A percentile compares a stretch with the other conserved stretches of the same genome.
These are phyloP conservation scores for Pseudogymnoascus sp. DNA, from an alignment of 2,329 filamentous ascomycete genomes.

Conservation along the genomic window DNA sequence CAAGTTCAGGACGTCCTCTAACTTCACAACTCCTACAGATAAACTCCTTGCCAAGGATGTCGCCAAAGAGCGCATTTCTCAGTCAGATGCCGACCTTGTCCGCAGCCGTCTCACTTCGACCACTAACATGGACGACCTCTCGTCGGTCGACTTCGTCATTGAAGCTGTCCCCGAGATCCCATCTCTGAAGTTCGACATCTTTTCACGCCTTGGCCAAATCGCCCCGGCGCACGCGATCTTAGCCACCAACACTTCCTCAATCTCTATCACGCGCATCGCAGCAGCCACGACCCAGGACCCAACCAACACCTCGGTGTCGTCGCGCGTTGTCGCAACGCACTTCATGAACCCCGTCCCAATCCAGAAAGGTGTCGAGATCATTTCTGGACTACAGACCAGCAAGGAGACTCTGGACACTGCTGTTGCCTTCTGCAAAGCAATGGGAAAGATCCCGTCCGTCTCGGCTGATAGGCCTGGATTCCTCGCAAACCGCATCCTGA, in stretches of 20 bases:
- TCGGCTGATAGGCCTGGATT: slow-evolving; percentile 90
- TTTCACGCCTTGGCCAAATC: slow-evolving; percentile 70
- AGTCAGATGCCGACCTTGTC: slow-evolving; percentile 67
- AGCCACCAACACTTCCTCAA: slow-evolving; percentile 97
- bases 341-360: slow-evolving; percentile 99
- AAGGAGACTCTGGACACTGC: slow-evolving; percentile 72
- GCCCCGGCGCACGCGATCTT: slow-evolving; percentile 80
- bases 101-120: slow-evolving; percentile 60
- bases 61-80: slow-evolving; percentile 73
- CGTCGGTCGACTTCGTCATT: slow-evolving; percentile 89
- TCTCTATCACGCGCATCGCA: slow-evolving; percentile 92
- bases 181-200: slow-evolving; percentile 79
- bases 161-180: slow-evolving; percentile 94
- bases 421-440: slow-evolving; percentile 74
- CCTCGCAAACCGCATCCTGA: slow-evolving; percentile 89
- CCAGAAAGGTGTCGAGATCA: slow-evolving; percentile 97
- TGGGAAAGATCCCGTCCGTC: slow-evolving; percentile 86
- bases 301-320: slow-evolving; percentile 69
- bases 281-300: slow-evolving; percentile 73
- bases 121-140: slow-evolving; percentile 67
- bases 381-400: slow-evolving; percentile 86
- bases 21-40: slow-evolving; percentile 42
- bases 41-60: slow-evolving; percentile 93
- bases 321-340: slow-evolving; percentile 87
- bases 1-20: neutral